Evolutionary conservation across 192 early-diverging fungal species (phyloP).

Genomic region (Dissophora ornata): DNA sequence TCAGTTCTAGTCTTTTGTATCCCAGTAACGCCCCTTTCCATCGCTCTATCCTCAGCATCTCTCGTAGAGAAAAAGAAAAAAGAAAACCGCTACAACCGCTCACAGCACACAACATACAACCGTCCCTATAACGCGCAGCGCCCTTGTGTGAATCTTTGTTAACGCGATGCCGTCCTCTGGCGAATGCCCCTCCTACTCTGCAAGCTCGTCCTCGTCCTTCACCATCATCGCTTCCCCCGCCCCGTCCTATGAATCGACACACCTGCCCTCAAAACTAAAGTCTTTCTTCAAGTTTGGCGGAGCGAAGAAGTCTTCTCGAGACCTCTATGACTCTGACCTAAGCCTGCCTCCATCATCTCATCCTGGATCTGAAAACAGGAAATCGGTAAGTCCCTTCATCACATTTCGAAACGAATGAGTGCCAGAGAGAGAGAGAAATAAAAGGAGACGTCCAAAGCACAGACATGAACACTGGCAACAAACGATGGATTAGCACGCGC

Average conservation of each 20-base stretch:
- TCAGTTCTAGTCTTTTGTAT: too few species aligned
- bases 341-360: slow-evolving; percentile 7
- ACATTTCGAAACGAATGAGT: not conserved
- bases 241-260: slow-evolving; percentile 46
- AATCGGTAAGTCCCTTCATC: slow-evolving; percentile 30
- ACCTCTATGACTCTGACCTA: not conserved
- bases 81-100: too few species aligned
- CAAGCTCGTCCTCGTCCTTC: slow-evolving; percentile 35
- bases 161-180: not conserved
- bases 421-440: not conserved
- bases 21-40: too few species aligned
- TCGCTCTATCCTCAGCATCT: too few species aligned
- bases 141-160: too few species aligned
- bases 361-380: slow-evolving; percentile 10
- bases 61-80: too few species aligned
- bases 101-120: too few species aligned
- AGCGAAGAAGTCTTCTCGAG: slow-evolving; percentile 13
- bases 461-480: too few species aligned
- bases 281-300: slow-evolving; percentile 54
- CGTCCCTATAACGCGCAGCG: too few species aligned
- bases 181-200: slow-evolving; percentile 1
- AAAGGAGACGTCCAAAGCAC: too few species aligned
- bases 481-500: too few species aligned
- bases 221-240: slow-evolving; percentile 56
- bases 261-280: slow-evolving; percentile 58